Conservation (phyloP, 2,329 filamentous ascomycete genomes). For the Dichotomopilus funicola region DNA sequence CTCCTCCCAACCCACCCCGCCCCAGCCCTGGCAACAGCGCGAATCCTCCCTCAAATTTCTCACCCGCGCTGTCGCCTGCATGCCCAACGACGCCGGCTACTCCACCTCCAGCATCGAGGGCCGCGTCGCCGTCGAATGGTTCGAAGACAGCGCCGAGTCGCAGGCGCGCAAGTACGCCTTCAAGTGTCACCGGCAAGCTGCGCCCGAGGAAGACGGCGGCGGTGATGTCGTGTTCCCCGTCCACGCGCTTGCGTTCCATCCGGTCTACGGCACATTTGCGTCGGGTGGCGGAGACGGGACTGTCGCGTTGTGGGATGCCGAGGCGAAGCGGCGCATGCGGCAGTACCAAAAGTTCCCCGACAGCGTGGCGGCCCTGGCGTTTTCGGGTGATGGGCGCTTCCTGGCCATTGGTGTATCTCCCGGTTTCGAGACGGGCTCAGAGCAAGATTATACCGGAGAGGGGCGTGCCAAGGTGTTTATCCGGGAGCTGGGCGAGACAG, state of each 20-base stretch:
- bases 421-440: conserved; percentile 80
- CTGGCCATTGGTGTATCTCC: conserved; percentile 77
- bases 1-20: conserved; percentile 36
- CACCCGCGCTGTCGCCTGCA: conserved; percentile 86
- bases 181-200: conserved; percentile 87
- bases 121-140: conserved; percentile 95
- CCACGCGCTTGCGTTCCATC: conserved; percentile 84
- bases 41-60: conserved; percentile 96
- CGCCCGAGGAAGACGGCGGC: conserved; percentile 53
- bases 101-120: conserved; percentile 91
- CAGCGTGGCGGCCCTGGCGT: conserved; percentile 69
- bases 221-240: conserved; percentile 86
- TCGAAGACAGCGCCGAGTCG: conserved; percentile 79
- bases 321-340: conserved; percentile 81
- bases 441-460: conserved; percentile 61
- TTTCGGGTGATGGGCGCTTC: conserved; percentile 69
- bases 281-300: conserved; percentile 85
- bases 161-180: conserved; percentile 96
- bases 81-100: conserved; percentile 94
- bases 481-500: conserved; percentile 75
- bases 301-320: conserved; percentile 88
- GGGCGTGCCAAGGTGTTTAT: conserved; percentile 73
- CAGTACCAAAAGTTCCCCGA: conserved; percentile 82
- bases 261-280: conserved; percentile 75
- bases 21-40: conserved; percentile 80